Percentiles rank a stretch among this genome's conserved stretches.
Evolutionary conservation across 2,329 filamentous ascomycete species (phyloP).

Genomic region (Corynespora cassiicola): DNA sequence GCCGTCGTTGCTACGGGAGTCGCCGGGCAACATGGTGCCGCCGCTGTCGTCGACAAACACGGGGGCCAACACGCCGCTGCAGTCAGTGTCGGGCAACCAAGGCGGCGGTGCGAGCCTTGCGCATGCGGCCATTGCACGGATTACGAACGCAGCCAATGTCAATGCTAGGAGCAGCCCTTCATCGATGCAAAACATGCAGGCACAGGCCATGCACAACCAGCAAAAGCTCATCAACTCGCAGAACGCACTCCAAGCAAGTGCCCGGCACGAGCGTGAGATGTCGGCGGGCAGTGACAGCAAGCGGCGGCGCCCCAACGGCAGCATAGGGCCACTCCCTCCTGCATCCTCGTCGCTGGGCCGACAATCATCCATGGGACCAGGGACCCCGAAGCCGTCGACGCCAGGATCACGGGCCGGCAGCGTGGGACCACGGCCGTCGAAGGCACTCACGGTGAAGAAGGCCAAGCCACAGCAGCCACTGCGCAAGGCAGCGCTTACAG

Average conservation of each 20-base stretch:
- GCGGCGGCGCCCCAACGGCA: conserved; percentile 63
- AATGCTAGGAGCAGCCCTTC: conserved; percentile 35
- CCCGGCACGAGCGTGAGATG: conserved; percentile 57
- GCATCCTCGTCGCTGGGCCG: conserved; percentile 62
- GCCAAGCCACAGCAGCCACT: conserved; percentile 60
- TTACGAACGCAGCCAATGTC: conserved; percentile 46
- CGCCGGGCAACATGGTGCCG: conserved; percentile 57
- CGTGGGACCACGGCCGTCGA: conserved; percentile 58
- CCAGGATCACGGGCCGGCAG: conserved; percentile 65
- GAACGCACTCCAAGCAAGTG: conserved; percentile 35
- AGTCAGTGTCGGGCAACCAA: conserved; percentile 62
- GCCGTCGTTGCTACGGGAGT: conserved; percentile 62
- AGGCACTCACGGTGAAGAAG: conserved; percentile 59
- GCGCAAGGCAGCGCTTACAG: conserved; percentile 42
- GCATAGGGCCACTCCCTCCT: conserved; percentile 59
- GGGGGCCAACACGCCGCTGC: conserved; percentile 57
- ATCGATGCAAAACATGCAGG: conserved; percentile 43
- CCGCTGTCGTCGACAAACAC: conserved; percentile 53
- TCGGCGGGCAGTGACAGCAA: conserved; percentile 64
- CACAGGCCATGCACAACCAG: conserved; percentile 44
- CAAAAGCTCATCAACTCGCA: conserved; percentile 44
- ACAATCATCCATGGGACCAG: conserved; percentile 67
- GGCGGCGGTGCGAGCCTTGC: conserved; percentile 61
- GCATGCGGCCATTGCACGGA: conserved; percentile 54
- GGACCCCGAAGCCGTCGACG: conserved; percentile 67